Percentiles rank a stretch among this genome's conserved stretches.
Evolutionary conservation across 805 yeast species (phyloP).

Genomic region (Brettanomyces custersianus): DNA sequence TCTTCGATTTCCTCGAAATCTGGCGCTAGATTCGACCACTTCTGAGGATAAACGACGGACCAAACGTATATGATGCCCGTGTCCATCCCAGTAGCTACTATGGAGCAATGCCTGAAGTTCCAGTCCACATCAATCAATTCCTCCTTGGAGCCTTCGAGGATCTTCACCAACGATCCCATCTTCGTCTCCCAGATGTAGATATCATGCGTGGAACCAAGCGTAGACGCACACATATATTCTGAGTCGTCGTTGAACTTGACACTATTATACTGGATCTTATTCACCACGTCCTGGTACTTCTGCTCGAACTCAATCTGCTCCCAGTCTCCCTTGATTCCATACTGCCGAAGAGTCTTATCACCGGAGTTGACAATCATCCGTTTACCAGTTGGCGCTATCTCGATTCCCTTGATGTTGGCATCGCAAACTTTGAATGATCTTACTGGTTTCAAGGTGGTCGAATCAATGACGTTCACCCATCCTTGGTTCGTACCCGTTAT

Average conservation of each 20-base stretch:
- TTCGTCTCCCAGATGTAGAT: conserved; percentile 88
- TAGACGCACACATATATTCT: conserved; percentile 83
- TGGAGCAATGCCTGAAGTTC: conserved; percentile 66
- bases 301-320: conserved; percentile 56
- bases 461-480: conserved; percentile 44
- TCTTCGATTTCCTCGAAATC: conserved; percentile 94
- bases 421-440: conserved; percentile 44
- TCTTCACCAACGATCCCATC: conserved; percentile 77
- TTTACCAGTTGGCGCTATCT: conserved; percentile 48
- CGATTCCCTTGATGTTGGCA: conserved; percentile 62
- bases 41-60: conserved; percentile 76
- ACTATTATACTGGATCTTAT: conserved; percentile 81
- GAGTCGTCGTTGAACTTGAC: conserved; percentile 65
- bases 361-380: conserved; percentile 69
- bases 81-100: conserved; percentile 81
- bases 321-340: conserved; percentile 9
- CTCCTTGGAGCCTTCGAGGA: conserved; percentile 84
- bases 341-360: conserved; percentile 66
- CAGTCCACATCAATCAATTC: conserved; percentile 82
- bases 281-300: conserved; percentile 84
- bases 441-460: conserved; percentile 25
- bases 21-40: conserved; percentile 95
- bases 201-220: conserved; percentile 83
- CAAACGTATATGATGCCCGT: conserved; percentile 76
- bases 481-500: conserved; percentile 80